A percentile compares a stretch with the other conserved stretches of the same genome.
phyloP scores from a whole-genome alignment of 495 filamentous ascomycete genomes.

The Tirmania nivea region DNA sequence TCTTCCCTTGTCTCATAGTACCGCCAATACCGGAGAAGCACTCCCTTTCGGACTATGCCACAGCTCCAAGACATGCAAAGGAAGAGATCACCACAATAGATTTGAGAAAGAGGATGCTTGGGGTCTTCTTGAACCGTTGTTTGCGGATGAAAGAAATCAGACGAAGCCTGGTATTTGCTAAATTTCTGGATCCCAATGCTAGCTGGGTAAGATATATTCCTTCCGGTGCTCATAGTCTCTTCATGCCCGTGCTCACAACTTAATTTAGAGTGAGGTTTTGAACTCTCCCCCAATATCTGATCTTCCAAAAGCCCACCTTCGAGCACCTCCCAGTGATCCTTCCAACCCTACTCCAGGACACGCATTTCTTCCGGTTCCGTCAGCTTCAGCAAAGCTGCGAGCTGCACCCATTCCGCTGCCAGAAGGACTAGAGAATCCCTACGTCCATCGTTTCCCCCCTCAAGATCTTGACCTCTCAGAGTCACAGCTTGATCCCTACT shows the following conservation, averaged over 20 bases:
- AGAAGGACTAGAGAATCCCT: constrained; percentile 27
- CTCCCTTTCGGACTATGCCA: constrained; percentile 93
- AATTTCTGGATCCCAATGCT: constrained; percentile 88
- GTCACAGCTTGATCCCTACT: constrained; percentile 85
- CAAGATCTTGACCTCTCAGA: constrained; percentile 53
- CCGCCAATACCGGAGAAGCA: constrained; percentile 97
- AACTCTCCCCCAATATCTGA: constrained; percentile 73
- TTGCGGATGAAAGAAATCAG: constrained; percentile 78
- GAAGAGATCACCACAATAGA: constrained; percentile 94
- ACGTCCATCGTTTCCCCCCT: constrained; percentile 67
- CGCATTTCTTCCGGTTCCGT: constrained; percentile 65
- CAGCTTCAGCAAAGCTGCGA: constrained; percentile 66
- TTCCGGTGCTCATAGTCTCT: constrained; percentile 7
- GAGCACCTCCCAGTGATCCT: constrained; percentile 78
- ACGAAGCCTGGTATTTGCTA: constrained; percentile 91
- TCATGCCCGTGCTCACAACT: not conserved
- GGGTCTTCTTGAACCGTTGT: constrained; percentile 85
- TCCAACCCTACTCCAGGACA: constrained; percentile 81
- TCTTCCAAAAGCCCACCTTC: constrained; percentile 80
- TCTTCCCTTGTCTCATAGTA: constrained; percentile 86
- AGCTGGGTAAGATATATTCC: constrained; percentile 60
- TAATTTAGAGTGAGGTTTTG: constrained; percentile 63
- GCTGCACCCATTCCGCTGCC: constrained; percentile 28
- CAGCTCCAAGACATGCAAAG: constrained; percentile 91
- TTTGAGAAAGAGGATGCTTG: constrained; percentile 82